Evolutionary conservation across 371 early-diverging fungal genomes (phyloP).

Genomic region (Mortierella sp.): DNA sequence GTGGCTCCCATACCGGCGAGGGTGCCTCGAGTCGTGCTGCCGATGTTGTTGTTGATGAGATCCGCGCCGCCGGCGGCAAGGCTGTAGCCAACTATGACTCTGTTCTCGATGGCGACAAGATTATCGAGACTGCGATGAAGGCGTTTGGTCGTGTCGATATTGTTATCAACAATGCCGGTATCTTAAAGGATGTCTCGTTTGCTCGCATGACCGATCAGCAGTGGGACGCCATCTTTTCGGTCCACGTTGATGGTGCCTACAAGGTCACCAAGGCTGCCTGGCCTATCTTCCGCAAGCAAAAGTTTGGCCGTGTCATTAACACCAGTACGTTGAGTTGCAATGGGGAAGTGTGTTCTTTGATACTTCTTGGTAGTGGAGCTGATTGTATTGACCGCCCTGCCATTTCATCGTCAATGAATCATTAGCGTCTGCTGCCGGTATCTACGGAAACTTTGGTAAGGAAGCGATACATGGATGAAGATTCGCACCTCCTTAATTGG

Average conservation of each 20-base stretch:
- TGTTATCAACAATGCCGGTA: constrained; percentile 97
- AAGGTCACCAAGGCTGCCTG: constrained; percentile 97
- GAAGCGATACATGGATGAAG: neutral
- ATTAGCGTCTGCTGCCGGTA: constrained; percentile 93
- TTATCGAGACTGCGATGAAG: constrained; percentile 96
- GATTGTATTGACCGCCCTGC: neutral
- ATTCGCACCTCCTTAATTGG: neutral
- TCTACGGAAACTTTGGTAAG: constrained; percentile 98
- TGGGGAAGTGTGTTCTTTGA: neutral
- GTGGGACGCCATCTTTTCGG: constrained; percentile 95
- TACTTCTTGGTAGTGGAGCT: no score
- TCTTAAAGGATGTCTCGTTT: constrained; percentile 97
- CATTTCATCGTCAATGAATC: neutral
- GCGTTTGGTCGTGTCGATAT: constrained; percentile 97
- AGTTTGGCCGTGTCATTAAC: constrained; percentile 88
- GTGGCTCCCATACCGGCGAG: constrained; percentile 86
- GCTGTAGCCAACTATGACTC: constrained; percentile 99
- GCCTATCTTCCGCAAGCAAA: constrained; percentile 96
- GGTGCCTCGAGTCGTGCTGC: constrained; percentile 87
- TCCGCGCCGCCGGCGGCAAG: constrained; percentile 90
- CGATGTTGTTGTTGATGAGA: constrained; percentile 97
- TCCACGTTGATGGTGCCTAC: constrained; percentile 96
- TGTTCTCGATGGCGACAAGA: constrained; percentile 96
- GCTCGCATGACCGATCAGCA: constrained; percentile 95
- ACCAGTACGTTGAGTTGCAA: constrained; percentile 58